Evolutionary conservation across 1,284 basidiomycete species (phyloP), one percentile per base, ranked within the genome.

Genomic region (Cryptococcus sp.): DNA sequence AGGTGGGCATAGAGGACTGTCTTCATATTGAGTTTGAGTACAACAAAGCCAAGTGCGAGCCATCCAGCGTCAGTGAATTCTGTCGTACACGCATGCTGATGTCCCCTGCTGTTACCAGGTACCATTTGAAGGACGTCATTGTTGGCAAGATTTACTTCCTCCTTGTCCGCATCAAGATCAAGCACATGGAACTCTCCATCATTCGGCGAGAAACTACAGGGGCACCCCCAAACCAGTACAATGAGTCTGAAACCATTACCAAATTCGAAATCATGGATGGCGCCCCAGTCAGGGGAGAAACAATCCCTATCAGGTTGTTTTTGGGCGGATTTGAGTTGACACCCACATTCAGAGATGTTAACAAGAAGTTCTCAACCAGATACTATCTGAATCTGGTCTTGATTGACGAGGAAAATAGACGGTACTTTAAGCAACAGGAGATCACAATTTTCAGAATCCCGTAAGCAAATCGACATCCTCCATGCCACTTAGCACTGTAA

Each of bases 211-310:
- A 98, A 77, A 98, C 95, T 20, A 98, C 96, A 0, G 95, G 95
- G 18, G 83, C 91, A 3, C 89, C 89, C 3, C 96, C 95, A 9
- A 98, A 98, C 73, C 92, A 95, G 78, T 98, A 98, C 79, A 98
- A 98, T 76, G 95, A 98, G 78, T 92, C 88, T 64, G 95, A 98
- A 75, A 98, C 95, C 4, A 98, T 98, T 69, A 98, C 96, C 28
- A 98, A 98, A 78, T 98, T 97, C 72, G 95, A 98, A 78, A 98
- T 98, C 69, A 97, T 98, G 95, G 93, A 96, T 73, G 93, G 92
- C 8, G 91, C 92, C 4, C 92, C 92, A 1, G 92, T 97, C 18
- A 83, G 93, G 79, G 92, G 93, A 50, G 95, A 98, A 79, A 98
- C 93, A 2, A 98, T 98, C 64, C 96, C 96, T 0, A 98, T 98